Percentiles rank a stretch among this genome's conserved stretches.
phyloP scores from a whole-genome alignment of 805 yeast species.

The Starmerella stigmatis region DNA sequence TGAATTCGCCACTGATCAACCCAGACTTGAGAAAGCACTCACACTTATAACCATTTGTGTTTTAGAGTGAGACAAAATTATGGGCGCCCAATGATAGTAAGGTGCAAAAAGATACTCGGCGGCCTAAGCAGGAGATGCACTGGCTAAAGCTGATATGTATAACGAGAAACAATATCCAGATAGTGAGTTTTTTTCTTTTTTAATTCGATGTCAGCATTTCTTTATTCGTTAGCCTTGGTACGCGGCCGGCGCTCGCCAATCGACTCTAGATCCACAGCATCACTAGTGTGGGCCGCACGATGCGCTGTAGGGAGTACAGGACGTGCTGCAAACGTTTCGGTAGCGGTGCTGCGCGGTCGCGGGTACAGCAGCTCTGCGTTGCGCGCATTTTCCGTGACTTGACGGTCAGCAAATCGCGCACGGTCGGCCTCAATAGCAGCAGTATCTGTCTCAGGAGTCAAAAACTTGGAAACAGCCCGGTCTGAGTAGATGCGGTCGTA shows the following conservation, averaged over 20 bases:
- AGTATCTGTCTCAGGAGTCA: slow-evolving; percentile 21
- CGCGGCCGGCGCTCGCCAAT: slow-evolving; percentile 29
- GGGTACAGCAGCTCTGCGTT: slow-evolving; percentile 21
- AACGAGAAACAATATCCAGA: no score
- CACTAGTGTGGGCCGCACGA: slow-evolving; percentile 25
- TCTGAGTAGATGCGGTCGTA: slow-evolving; percentile 26
- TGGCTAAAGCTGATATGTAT: no score
- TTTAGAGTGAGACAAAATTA: no score
- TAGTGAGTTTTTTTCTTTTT: no score
- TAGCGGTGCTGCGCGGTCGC: slow-evolving; percentile 15
- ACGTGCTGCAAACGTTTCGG: slow-evolving; percentile 20
- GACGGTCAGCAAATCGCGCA: slow-evolving; percentile 18
- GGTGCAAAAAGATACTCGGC: no score
- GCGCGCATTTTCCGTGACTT: slow-evolving; percentile 20
- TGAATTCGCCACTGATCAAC: no score
- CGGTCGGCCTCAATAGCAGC: slow-evolving; percentile 20
- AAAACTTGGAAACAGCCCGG: slow-evolving; percentile 20
- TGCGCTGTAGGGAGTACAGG: slow-evolving; percentile 28
- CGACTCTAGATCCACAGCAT: slow-evolving; percentile 21
- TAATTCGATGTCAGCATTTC: no score
- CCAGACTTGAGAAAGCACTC: no score
- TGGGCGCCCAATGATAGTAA: no score
- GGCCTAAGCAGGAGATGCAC: no score
- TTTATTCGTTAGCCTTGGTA: slow-evolving; percentile 9
- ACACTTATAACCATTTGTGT: no score